Evolutionary conservation across 2,329 filamentous ascomycete genomes (phyloP).

Genomic region (Beauveria caledonica): DNA sequence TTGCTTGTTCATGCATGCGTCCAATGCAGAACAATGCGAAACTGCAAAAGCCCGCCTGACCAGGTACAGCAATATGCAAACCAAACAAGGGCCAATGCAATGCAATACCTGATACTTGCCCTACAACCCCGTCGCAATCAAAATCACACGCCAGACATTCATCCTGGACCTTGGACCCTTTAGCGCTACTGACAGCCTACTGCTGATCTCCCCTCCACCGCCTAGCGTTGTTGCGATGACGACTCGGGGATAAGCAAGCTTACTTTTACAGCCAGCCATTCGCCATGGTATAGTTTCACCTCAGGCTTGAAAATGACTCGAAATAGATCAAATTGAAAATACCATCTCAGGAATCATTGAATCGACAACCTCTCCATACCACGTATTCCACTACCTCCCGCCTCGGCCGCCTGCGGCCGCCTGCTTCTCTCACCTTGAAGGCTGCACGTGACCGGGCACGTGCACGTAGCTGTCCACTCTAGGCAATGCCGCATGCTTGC

Average conservation of each 20-base stretch:
- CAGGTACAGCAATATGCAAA: background rate
- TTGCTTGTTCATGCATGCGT: too few relatives aligned
- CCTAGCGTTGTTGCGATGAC: background rate
- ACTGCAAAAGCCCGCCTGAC: background rate
- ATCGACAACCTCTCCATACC: background rate
- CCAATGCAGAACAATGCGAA: too few relatives aligned
- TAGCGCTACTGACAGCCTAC: background rate
- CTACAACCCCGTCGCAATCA: background rate
- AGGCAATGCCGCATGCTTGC: conserved; percentile 10
- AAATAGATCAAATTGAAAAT: background rate
- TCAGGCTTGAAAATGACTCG: background rate
- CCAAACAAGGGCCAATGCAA: background rate
- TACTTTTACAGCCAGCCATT: too few relatives aligned
- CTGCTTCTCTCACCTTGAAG: background rate
- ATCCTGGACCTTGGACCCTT: background rate
- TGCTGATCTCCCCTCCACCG: conserved; percentile 4
- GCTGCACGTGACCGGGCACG: conserved; percentile 5
- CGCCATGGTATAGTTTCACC: background rate
- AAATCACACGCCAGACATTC: background rate
- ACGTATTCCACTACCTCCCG: background rate
- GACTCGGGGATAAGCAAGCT: background rate
- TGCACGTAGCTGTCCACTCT: background rate
- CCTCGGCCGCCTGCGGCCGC: background rate
- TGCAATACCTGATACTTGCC: background rate
- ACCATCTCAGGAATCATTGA: background rate